phyloP scores from a whole-genome alignment of 2,329 filamentous ascomycete genomes.

The Fusarium irregulare region DNA sequence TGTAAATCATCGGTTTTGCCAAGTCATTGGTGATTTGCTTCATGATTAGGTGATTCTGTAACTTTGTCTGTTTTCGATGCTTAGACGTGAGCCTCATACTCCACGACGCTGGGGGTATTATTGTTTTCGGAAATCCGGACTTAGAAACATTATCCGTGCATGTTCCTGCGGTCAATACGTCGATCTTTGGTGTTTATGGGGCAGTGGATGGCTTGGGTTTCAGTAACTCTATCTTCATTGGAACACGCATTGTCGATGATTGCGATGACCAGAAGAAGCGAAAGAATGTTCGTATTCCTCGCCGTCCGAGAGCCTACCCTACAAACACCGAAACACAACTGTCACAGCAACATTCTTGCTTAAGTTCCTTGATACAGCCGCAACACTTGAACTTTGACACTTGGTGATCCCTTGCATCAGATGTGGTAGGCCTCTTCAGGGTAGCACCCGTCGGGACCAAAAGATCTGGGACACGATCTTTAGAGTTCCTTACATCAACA shows the following conservation, averaged over 20 bases:
- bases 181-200: neutral
- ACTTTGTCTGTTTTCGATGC: neutral
- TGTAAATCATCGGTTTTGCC: neutral
- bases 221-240: neutral
- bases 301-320: neutral
- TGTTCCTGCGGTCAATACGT: neutral
- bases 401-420: constrained; percentile 2
- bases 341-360: neutral
- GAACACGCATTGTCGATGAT: neutral
- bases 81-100: neutral
- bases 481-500: constrained; percentile 5
- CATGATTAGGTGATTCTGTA: neutral
- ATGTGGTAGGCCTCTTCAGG: constrained; percentile 16
- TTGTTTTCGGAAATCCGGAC: neutral
- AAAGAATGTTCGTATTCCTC: neutral
- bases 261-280: neutral
- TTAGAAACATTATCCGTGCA: neutral
- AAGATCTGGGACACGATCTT: constrained; percentile 8
- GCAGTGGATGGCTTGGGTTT: neutral
- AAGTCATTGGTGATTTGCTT: neutral
- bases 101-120: neutral
- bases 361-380: neutral
- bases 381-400: neutral
- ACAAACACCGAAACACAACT: neutral
- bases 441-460: constrained; percentile 16